Base-by-base conservation (phyloP, 2,329 filamentous ascomycete genomes). In the Metarhizium rileyi region DNA sequence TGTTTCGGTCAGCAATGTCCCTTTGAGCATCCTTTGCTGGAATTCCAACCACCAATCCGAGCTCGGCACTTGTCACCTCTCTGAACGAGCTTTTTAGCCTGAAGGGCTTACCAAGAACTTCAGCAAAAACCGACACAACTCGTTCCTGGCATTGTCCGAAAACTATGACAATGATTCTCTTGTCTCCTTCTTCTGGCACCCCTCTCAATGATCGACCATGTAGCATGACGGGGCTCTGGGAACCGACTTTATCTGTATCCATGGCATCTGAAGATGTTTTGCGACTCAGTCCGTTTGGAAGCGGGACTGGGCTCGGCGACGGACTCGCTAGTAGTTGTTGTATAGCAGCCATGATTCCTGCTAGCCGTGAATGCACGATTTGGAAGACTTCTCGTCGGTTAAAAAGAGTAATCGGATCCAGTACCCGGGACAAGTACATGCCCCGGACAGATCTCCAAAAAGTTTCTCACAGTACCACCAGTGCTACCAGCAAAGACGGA, bases 91-190 rank as follows among this genome's bases (percentile, higher is more conserved):
- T 65, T 48, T 78, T 78, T 41, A 84, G 70, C 52, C 75, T 77
- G 67, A 78, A 84, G 20, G 83, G 78, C 63, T 90, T 87, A 14
- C 88, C 87, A 40, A 93, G 69, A 7, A 91, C 83, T 59, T 91
- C 86, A 25, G 87, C 87, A 57, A 90, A 86, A 30, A 87, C 71
- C 22, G 80, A 78, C 26, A 90, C 81, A 54, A 93, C 87, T 38
- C 77, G 76, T 52, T 90, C 84, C 63, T 91, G 86, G 18, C 80
- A 83, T 22, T 73, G 72, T 10, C 84, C 81, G 64, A 84, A 88
- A 18, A 91, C 67, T 52, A 93, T 80, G 30, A 81, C 76, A 26
- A 80, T 78, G 45, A 77, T 80, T 49, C 80, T 73, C 8, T 71
- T 71, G 57, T 83, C 80, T 25, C 79, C 80, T 35, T 63, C 67